These are phyloP conservation scores for Cystoisospora suis DNA, from an alignment of 169 alveolate genomes.

Conservation along the genomic window DNA sequence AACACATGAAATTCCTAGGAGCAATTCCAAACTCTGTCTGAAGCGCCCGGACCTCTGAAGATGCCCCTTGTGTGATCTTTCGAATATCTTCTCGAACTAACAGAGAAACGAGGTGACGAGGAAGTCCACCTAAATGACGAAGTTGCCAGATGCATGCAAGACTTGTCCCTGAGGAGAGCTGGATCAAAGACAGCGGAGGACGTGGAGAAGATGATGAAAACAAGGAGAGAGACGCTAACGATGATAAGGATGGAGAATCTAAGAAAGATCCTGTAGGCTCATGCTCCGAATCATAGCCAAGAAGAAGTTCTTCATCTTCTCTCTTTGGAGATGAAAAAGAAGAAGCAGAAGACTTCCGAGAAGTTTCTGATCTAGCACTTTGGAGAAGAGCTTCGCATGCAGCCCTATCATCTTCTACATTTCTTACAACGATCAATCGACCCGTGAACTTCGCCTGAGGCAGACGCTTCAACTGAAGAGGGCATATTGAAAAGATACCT, in stretches of 20 bases:
- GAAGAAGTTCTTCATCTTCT: background rate
- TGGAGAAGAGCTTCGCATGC: slow-evolving; percentile 13
- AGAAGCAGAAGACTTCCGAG: background rate
- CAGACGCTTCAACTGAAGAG: background rate
- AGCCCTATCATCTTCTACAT: background rate
- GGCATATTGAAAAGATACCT: background rate
- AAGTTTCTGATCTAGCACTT: background rate
- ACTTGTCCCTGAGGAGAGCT: background rate
- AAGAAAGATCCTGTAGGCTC: background rate
- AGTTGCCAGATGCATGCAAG: slow-evolving; percentile 23
- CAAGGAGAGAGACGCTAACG: background rate
- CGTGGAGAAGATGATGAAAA: slow-evolving; percentile 13
- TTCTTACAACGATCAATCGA: background rate
- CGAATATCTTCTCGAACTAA: background rate
- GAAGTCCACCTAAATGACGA: background rate
- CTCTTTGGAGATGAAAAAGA: background rate
- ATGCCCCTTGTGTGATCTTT: slow-evolving; percentile 17
- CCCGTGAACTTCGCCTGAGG: background rate
- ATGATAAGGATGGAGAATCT: background rate
- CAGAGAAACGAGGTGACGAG: background rate
- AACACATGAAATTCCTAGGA: background rate
- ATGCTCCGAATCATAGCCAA: slow-evolving; percentile 27
- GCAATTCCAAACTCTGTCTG: slow-evolving; percentile 13
- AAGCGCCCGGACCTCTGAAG: background rate
- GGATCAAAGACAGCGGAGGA: slow-evolving; percentile 17